Evolutionary conservation across 345 rosid genomes (phyloP).

Genomic region (Aegle marmelos): DNA sequence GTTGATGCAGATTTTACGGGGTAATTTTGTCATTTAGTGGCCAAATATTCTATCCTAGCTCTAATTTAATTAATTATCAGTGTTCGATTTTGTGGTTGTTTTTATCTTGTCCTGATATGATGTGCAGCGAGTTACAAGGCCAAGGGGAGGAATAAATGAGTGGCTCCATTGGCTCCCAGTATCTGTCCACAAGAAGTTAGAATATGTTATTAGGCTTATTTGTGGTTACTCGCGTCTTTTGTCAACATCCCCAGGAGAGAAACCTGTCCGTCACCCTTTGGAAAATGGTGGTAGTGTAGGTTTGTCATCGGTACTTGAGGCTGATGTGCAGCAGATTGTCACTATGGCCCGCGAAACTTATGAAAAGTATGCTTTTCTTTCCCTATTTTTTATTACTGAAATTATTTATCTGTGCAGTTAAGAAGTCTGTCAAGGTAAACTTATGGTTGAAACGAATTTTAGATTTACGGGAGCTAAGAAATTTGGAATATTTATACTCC

Average conservation of each 20-base stretch:
- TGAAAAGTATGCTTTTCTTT: conserved; percentile 58
- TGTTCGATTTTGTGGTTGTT: conserved; percentile 4
- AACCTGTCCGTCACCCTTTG: conserved; percentile 27
- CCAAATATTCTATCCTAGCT: background rate
- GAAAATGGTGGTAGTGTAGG: conserved; percentile 71
- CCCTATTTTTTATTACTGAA: background rate
- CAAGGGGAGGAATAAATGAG: conserved; percentile 88
- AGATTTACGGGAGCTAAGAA: background rate
- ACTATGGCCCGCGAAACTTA: conserved; percentile 66
- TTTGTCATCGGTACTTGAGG: conserved; percentile 71
- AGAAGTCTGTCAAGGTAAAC: background rate
- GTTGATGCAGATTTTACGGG: background rate
- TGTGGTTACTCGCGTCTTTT: conserved; percentile 48
- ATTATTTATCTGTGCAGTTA: background rate
- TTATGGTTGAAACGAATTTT: background rate
- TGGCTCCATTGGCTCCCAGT: conserved; percentile 96
- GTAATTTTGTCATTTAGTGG: background rate
- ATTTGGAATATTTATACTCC: background rate
- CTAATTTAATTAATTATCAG: background rate
- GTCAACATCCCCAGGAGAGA: conserved; percentile 35
- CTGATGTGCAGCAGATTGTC: conserved; percentile 75
- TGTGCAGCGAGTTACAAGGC: conserved; percentile 83
- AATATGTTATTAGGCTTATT: conserved; percentile 49
- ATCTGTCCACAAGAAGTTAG: conserved; percentile 67
- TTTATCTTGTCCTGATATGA: background rate